Conservation (phyloP, 2,329 filamentous ascomycete species). For the Fusarium hainanense region DNA sequence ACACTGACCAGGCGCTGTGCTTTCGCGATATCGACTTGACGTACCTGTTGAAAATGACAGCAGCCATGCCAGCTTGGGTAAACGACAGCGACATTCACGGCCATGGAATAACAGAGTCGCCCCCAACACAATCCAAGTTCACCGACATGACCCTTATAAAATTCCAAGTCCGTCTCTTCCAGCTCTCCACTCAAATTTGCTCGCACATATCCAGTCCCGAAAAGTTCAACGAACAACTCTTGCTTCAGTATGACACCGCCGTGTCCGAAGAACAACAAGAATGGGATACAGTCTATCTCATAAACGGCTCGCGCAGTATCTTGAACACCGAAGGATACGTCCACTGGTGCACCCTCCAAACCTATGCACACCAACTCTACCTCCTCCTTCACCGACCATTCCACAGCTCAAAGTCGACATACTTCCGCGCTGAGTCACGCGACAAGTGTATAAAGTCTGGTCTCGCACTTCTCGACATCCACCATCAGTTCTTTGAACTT, state of each 20-base stretch:
- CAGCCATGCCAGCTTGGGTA: slow-evolving; percentile 3
- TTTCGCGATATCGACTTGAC: slow-evolving; percentile 19
- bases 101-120: neutral
- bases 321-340: slow-evolving; percentile 6
- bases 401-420: neutral
- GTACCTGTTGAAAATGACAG: slow-evolving; percentile 14
- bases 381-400: slow-evolving; percentile 10
- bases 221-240: neutral
- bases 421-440: slow-evolving; percentile 8
- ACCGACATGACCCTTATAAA: slow-evolving; percentile 1
- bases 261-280: neutral
- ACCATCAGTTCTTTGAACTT: slow-evolving; percentile 19
- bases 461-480: neutral
- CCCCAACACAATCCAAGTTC: neutral
- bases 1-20: slow-evolving; percentile 6
- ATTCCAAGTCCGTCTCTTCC: slow-evolving; percentile 1
- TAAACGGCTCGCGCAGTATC: neutral
- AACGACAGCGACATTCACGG: slow-evolving; percentile 6
- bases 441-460: slow-evolving; percentile 18
- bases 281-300: neutral
- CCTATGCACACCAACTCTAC: slow-evolving; percentile 17
- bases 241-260: neutral
- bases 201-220: neutral
- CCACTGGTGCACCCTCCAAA: slow-evolving; percentile 17
- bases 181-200: neutral